Conservation (phyloP, 1,284 basidiomycete species). For the Coniferiporia sulphurascens region DNA sequence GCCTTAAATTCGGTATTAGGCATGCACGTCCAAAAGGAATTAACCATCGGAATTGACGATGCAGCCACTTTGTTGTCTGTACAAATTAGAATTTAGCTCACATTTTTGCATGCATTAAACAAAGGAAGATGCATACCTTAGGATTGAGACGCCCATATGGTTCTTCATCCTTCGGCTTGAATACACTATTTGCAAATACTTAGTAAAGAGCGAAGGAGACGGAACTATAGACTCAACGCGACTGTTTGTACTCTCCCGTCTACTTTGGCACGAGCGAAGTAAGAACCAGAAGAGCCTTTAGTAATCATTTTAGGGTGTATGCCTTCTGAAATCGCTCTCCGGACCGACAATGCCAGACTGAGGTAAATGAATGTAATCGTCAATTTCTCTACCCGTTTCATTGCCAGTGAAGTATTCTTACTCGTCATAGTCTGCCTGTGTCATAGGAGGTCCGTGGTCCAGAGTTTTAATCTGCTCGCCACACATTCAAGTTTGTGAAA, state of each 20-base stretch:
- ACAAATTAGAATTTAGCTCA: not conserved
- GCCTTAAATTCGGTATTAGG: slow-evolving; percentile 83
- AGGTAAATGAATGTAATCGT: slow-evolving; percentile 19
- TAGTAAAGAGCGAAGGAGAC: not conserved
- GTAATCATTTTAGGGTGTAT: slow-evolving; percentile 86
- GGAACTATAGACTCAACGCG: slow-evolving; percentile 47
- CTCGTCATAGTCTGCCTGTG: slow-evolving; percentile 63
- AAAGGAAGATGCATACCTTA: slow-evolving; percentile 42
- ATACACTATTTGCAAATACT: slow-evolving; percentile 48
- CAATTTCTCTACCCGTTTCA: not conserved
- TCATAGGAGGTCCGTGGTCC: slow-evolving; percentile 73
- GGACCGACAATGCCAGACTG: slow-evolving; percentile 64
- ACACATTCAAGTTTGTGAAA: slow-evolving; percentile 1
- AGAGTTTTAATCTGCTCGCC: slow-evolving; percentile 58
- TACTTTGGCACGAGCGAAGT: slow-evolving; percentile 75
- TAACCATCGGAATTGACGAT: slow-evolving; percentile 79
- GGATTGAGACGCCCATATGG: slow-evolving; percentile 82
- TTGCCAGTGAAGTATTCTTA: slow-evolving; percentile 33
- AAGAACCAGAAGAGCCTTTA: slow-evolving; percentile 83
- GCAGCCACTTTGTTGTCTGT: slow-evolving; percentile 87
- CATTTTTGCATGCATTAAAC: not conserved
- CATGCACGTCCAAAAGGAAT: slow-evolving; percentile 84
- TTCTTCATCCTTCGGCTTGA: slow-evolving; percentile 90
- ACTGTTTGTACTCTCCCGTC: slow-evolving; percentile 72
- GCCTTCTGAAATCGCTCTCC: slow-evolving; percentile 64